phyloP scores from a whole-genome alignment of 1,284 basidiomycete genomes.

The Inonotus obliquus region DNA sequence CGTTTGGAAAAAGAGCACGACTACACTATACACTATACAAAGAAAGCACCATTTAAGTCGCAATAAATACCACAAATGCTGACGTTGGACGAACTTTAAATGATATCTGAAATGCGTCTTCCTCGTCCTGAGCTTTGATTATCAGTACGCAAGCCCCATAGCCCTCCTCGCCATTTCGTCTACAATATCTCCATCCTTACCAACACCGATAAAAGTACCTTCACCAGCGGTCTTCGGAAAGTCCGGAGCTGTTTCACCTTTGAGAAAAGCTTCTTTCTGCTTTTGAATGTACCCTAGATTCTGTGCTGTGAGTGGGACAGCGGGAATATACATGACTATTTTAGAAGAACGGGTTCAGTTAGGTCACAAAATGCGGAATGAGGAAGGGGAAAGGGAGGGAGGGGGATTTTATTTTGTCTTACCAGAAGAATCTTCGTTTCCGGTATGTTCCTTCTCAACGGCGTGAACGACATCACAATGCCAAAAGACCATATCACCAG shows the following conservation, averaged over 20 bases:
- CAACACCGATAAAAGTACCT: slow-evolving; percentile 47
- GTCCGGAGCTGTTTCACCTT: slow-evolving; percentile 65
- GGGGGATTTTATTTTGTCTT: slow-evolving; percentile 19
- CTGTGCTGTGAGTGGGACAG: slow-evolving; percentile 66
- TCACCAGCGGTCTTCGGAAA: slow-evolving; percentile 62
- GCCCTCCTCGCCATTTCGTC: slow-evolving; percentile 44
- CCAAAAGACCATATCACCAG: slow-evolving; percentile 87
- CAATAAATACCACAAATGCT: no score
- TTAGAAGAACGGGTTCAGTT: slow-evolving; percentile 33
- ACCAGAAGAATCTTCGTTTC: slow-evolving; percentile 69
- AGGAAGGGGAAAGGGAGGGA: neutral
- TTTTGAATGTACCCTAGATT: slow-evolving; percentile 58
- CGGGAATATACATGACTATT: slow-evolving; percentile 82
- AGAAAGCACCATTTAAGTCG: no score
- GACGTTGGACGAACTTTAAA: no score
- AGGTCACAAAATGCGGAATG: neutral
- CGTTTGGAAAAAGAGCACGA: no score
- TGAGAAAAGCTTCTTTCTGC: slow-evolving; percentile 59
- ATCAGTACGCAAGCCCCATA: slow-evolving; percentile 49
- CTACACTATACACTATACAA: no score
- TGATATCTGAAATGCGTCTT: no score
- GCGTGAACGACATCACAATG: slow-evolving; percentile 82
- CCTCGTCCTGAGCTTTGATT: no score
- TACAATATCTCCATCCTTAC: slow-evolving; percentile 44
- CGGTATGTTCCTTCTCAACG: slow-evolving; percentile 70